Conservation (phyloP, 495 filamentous ascomycete genomes). For the Diplogelasinospora grovesii region DNA sequence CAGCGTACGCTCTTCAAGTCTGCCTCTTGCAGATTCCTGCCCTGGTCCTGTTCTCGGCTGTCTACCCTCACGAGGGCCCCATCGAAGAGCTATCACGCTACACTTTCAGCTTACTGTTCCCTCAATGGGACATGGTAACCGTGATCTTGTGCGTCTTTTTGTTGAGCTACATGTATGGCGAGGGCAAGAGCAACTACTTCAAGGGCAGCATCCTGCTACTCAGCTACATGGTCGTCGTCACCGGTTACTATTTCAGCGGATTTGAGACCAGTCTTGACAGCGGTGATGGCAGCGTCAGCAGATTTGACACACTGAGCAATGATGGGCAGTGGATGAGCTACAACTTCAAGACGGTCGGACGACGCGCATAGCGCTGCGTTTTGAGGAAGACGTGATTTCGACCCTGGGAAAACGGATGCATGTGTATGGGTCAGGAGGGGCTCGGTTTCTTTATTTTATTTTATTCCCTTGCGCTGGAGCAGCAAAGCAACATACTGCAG, state of each 20-base stretch:
- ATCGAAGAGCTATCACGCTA: slow-evolving; percentile 56
- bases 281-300: slow-evolving; percentile 51
- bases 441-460: no score
- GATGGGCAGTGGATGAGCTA: slow-evolving; percentile 45
- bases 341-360: slow-evolving; percentile 45
- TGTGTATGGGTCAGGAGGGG: no score
- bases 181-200: slow-evolving; percentile 94
- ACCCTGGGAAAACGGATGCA: no score
- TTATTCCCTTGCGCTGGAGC: no score
- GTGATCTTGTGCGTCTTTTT: slow-evolving; percentile 97
- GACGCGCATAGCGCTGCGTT: no score
- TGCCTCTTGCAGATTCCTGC: slow-evolving; percentile 95
- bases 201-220: slow-evolving; percentile 90
- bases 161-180: slow-evolving; percentile 94
- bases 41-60: slow-evolving; percentile 82
- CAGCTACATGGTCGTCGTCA: slow-evolving; percentile 85
- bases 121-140: slow-evolving; percentile 98
- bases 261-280: slow-evolving; percentile 56
- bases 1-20: slow-evolving; percentile 93
- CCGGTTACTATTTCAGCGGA: slow-evolving; percentile 85
- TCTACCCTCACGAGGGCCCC: slow-evolving; percentile 32
- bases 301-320: slow-evolving; percentile 61
- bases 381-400: no score
- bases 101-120: slow-evolving; percentile 93
- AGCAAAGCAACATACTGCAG: no score